Conservation (phyloP, 2,329 filamentous ascomycete genomes). For the Thyridium curvatum region DNA sequence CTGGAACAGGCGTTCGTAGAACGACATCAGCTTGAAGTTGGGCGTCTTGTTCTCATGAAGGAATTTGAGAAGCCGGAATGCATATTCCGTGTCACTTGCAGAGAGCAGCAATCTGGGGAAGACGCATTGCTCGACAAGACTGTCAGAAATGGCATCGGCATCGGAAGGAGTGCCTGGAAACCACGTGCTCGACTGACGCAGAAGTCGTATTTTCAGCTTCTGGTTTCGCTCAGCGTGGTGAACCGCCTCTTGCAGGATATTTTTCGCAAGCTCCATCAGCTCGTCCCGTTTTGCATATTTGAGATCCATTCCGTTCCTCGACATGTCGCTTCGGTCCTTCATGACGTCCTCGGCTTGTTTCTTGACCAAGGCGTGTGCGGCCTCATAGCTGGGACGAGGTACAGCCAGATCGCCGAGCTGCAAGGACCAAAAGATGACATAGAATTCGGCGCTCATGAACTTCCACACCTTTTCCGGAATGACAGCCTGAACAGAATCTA, state of each 20-base stretch:
- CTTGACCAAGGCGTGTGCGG: slow-evolving; percentile 64
- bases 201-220: slow-evolving; percentile 62
- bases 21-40: slow-evolving; percentile 77
- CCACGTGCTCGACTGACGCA: slow-evolving; percentile 71
- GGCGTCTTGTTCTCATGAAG: slow-evolving; percentile 79
- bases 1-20: slow-evolving; percentile 80
- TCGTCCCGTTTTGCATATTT: slow-evolving; percentile 66
- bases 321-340: slow-evolving; percentile 68
- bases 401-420: slow-evolving; percentile 76
- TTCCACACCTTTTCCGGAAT: slow-evolving; percentile 60
- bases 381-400: slow-evolving; percentile 70
- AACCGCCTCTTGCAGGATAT: slow-evolving; percentile 67
- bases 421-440: slow-evolving; percentile 87
- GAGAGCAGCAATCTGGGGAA: slow-evolving; percentile 83
- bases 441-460: slow-evolving; percentile 73
- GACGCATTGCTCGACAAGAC: slow-evolving; percentile 83
- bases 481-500: slow-evolving; percentile 58
- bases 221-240: slow-evolving; percentile 61
- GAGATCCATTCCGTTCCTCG: slow-evolving; percentile 55
- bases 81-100: slow-evolving; percentile 81
- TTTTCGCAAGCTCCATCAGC: slow-evolving; percentile 61
- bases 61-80: slow-evolving; percentile 78
- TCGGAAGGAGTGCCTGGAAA: slow-evolving; percentile 63
- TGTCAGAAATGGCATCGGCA: slow-evolving; percentile 62
- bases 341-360: slow-evolving; percentile 61